These are phyloP conservation scores for Botrytis aclada DNA, from an alignment of 2,329 filamentous ascomycete species.

Conservation along the genomic window DNA sequence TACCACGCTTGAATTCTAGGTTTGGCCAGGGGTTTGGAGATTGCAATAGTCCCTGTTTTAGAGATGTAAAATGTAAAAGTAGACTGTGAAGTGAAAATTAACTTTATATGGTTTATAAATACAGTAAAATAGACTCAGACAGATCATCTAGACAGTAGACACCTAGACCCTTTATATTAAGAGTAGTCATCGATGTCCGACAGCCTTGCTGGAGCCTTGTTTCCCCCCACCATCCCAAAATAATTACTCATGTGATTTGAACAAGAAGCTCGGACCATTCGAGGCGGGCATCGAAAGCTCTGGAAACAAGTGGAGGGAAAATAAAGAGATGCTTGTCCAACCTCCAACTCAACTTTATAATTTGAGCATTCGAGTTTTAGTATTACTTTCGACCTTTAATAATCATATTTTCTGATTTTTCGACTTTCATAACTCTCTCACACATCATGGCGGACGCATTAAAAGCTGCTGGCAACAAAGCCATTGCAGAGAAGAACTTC, in stretches of 20 bases:
- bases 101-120: neutral
- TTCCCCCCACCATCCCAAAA: neutral
- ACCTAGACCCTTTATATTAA: neutral
- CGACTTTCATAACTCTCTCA: neutral
- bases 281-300: constrained; percentile 14
- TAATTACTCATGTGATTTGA: constrained; percentile 8
- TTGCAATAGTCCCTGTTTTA: neutral
- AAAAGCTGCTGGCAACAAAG: constrained; percentile 97
- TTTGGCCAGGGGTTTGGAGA: neutral
- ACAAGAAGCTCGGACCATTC: constrained; percentile 4
- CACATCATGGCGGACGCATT: constrained; percentile 57
- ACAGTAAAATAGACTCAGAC: neutral
- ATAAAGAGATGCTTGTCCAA: constrained; percentile 11
- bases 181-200: neutral
- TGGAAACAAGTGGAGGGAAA: constrained; percentile 16
- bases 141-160: neutral
- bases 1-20: neutral
- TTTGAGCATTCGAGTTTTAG: neutral
- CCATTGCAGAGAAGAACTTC: constrained; percentile 97
- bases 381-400: neutral
- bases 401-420: neutral
- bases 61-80: neutral
- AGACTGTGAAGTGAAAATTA: neutral
- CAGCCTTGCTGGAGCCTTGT: neutral
- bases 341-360: neutral